phyloP scores from a whole-genome alignment of 2,329 filamentous ascomycete genomes.

The Colletotrichum euphorbiae region DNA sequence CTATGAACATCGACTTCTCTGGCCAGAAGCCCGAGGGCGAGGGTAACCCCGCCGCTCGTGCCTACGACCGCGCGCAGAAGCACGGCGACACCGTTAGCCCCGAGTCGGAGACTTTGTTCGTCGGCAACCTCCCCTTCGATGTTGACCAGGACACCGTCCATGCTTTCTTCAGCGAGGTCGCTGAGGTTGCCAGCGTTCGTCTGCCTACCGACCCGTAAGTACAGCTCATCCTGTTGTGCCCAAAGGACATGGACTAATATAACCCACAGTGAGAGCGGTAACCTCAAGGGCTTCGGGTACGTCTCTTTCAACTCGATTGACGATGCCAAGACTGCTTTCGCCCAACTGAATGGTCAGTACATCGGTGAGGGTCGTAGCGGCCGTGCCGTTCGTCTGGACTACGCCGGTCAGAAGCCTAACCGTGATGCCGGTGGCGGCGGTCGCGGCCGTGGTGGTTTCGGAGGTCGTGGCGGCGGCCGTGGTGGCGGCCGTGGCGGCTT shows the following conservation, averaged over 20 bases:
- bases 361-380: constrained; percentile 74
- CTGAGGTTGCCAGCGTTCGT: constrained; percentile 80
- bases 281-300: constrained; percentile 93
- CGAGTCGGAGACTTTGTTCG: constrained; percentile 87
- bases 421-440: constrained; percentile 66
- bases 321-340: constrained; percentile 81
- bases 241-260: constrained; percentile 43
- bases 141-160: constrained; percentile 80
- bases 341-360: constrained; percentile 74
- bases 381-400: constrained; percentile 86
- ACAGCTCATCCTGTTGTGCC: background rate
- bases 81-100: constrained; percentile 85
- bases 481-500: constrained; percentile 59
- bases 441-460: constrained; percentile 63
- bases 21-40: constrained; percentile 71
- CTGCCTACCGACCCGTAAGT: constrained; percentile 85
- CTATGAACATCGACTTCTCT: constrained; percentile 83
- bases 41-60: constrained; percentile 64
- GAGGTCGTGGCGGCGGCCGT: constrained; percentile 63
- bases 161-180: constrained; percentile 78
- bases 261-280: constrained; percentile 74
- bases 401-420: constrained; percentile 72
- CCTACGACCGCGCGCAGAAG: constrained; percentile 72
- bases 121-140: constrained; percentile 91
- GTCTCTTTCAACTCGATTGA: constrained; percentile 85